A percentile compares a stretch with the other conserved stretches of the same genome.
phyloP scores from a whole-genome alignment of 257 asterid genomes.

The Solanum sejunctum region DNA sequence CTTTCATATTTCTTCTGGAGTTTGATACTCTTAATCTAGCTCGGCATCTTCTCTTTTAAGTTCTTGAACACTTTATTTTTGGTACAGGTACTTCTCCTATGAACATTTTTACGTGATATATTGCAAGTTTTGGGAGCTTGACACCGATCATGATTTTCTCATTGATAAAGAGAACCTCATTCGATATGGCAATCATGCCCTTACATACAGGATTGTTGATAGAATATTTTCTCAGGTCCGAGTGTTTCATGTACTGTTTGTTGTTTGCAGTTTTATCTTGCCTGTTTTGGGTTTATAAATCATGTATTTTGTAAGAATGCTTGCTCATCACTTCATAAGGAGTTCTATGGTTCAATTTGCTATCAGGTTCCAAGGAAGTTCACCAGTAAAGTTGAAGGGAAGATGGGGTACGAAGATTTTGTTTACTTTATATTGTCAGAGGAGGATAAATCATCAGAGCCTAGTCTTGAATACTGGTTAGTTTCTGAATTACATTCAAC shows the following conservation, averaged over 20 bases:
- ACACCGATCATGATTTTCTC: constrained; percentile 93
- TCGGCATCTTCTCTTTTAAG: background rate
- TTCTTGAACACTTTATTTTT: background rate
- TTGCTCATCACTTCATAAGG: background rate
- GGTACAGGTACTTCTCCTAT: constrained; percentile 91
- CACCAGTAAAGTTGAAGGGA: constrained; percentile 97
- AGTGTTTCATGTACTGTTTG: constrained; percentile 10
- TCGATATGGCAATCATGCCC: constrained; percentile 98
- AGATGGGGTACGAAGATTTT: constrained; percentile 99
- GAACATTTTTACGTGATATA: constrained; percentile 99
- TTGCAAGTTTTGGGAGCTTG: constrained; percentile 99
- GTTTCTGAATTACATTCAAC: constrained; percentile 6
- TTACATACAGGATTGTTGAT: constrained; percentile 97
- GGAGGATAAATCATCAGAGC: constrained; percentile 97
- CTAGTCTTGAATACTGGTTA: constrained; percentile 94
- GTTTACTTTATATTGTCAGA: constrained; percentile 95
- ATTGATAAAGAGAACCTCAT: constrained; percentile 97
- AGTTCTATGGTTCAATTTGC: constrained; percentile 17
- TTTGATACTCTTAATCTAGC: background rate
- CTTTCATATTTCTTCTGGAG: background rate
- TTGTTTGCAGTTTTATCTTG: constrained; percentile 3
- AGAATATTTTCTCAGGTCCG: constrained; percentile 97
- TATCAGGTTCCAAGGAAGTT: constrained; percentile 89
- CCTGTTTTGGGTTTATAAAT: constrained; percentile 8
- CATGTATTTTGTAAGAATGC: background rate